Percentiles rank a stretch among this genome's conserved stretches.
These are phyloP conservation scores for Quercus agrifolia DNA, from an alignment of 306 rosid genomes.

Conservation along the genomic window DNA sequence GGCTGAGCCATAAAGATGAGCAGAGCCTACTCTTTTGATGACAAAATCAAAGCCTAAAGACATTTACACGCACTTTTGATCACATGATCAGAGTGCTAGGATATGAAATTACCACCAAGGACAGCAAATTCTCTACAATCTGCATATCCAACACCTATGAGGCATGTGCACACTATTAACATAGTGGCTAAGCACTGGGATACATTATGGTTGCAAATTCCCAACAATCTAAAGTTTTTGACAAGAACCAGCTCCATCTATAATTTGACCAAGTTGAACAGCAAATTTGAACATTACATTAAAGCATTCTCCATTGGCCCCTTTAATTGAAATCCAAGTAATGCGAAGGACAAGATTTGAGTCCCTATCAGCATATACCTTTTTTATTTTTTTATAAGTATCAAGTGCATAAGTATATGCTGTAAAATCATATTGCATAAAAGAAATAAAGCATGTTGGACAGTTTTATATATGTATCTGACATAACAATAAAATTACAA, in stretches of 20 bases:
- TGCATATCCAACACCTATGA: neutral
- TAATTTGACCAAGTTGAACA: neutral
- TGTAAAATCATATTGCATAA: neutral
- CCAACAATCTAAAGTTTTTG: neutral
- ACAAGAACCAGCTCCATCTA: neutral
- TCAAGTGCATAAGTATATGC: neutral
- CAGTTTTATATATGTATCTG: neutral
- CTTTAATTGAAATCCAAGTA: neutral
- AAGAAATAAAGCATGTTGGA: neutral
- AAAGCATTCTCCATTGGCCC: neutral
- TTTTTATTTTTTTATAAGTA: neutral
- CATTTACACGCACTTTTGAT: neutral
- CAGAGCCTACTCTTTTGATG: neutral
- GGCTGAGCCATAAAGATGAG: neutral
- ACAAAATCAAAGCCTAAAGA: neutral
- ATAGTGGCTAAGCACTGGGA: neutral
- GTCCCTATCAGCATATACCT: too few relatives aligned
- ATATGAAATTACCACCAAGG: neutral
- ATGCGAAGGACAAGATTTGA: too few relatives aligned
- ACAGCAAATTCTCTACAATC: neutral
- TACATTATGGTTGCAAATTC: neutral
- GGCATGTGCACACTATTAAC: neutral
- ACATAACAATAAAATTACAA: neutral
- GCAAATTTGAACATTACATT: neutral
- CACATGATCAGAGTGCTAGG: neutral